phyloP scores from a whole-genome alignment of 257 asterid species.

The Petunia secreta region DNA sequence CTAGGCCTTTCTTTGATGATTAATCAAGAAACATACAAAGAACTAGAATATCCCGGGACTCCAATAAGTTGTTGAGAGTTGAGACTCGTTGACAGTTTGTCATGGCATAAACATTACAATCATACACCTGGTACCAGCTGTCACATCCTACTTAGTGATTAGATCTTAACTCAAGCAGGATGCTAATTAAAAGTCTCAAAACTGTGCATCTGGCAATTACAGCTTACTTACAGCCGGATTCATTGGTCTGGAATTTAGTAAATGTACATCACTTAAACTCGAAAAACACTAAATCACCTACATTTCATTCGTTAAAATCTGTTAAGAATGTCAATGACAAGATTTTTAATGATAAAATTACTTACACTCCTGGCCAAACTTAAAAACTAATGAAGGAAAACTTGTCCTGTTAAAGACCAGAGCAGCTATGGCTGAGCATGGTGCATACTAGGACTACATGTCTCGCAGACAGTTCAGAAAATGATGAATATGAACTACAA shows the following conservation, averaged over 20 bases:
- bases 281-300: neutral
- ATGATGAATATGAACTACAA: neutral
- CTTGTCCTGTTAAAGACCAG: neutral
- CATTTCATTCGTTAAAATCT: neutral
- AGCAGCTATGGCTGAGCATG: neutral
- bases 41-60: neutral
- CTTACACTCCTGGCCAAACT: neutral
- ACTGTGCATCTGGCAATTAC: neutral
- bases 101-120: neutral
- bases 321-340: neutral
- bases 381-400: constrained; percentile 1
- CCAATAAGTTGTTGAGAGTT: constrained; percentile 15
- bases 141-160: neutral
- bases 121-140: neutral
- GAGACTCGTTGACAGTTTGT: neutral
- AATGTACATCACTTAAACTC: neutral
- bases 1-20: neutral
- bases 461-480: neutral
- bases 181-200: neutral
- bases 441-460: neutral
- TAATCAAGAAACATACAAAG: neutral
- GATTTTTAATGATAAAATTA: neutral
- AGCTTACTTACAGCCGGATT: neutral
- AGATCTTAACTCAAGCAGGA: neutral
- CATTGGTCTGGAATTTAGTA: neutral